phyloP scores from a whole-genome alignment of 352 stramenopile genomes.

The Elongisporangium undulatum region DNA sequence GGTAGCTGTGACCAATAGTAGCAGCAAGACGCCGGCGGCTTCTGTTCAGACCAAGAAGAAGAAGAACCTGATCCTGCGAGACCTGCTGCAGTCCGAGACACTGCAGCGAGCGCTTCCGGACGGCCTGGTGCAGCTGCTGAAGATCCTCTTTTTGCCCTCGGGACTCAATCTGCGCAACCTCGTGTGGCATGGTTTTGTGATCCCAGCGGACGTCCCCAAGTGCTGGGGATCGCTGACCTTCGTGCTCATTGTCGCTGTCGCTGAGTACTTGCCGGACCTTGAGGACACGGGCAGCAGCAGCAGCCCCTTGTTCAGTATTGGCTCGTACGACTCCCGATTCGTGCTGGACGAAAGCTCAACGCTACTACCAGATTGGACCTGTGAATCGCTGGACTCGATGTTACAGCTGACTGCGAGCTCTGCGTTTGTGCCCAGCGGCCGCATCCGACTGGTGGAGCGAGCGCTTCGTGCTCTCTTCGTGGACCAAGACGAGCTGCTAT shows the following conservation, averaged over 20 bases:
- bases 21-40: neutral
- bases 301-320: constrained; percentile 9
- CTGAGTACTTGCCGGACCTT: neutral
- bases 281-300: neutral
- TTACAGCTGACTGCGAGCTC: constrained; percentile 1
- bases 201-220: constrained; percentile 44
- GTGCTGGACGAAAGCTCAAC: constrained; percentile 17
- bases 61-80: constrained; percentile 68
- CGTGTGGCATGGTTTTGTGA: constrained; percentile 66
- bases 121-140: constrained; percentile 40
- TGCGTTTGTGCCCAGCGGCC: constrained; percentile 35
- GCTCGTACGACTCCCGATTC: constrained; percentile 24
- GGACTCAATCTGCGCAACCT: constrained; percentile 65
- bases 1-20: neutral
- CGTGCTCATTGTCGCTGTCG: constrained; percentile 34
- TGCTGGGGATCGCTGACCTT: constrained; percentile 49
- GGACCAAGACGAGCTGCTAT: constrained; percentile 40
- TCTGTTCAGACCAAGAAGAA: constrained; percentile 16
- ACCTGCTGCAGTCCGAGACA: constrained; percentile 44
- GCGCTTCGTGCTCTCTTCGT: constrained; percentile 20
- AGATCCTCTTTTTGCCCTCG: constrained; percentile 52
- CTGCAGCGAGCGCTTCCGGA: constrained; percentile 23
- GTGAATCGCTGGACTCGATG: neutral
- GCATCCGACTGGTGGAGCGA: constrained; percentile 24
- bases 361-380: neutral